phyloP scores from a whole-genome alignment of 345 rosid genomes.

The Cochlearia excelsa region DNA sequence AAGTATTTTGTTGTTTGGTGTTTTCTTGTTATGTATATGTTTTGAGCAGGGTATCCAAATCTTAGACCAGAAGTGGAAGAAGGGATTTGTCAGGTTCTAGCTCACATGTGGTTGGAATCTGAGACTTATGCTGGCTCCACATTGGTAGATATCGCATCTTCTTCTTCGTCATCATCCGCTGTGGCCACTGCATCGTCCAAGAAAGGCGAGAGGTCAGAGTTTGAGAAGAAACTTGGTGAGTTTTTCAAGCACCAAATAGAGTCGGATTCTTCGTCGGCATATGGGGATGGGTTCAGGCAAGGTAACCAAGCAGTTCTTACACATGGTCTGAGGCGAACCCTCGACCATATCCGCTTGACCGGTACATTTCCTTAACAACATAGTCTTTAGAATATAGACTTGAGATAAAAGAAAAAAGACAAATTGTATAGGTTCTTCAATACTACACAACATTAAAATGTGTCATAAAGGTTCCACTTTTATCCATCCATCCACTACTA shows the following conservation, averaged over 20 bases:
- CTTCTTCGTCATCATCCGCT: slow-evolving; percentile 50
- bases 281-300: slow-evolving; percentile 85
- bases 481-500: too few species aligned
- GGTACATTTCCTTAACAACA: slow-evolving; percentile 58
- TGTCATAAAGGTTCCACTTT: slow-evolving; percentile 3
- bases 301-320: slow-evolving; percentile 70
- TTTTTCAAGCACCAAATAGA: slow-evolving; percentile 88
- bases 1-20: neutral
- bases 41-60: slow-evolving; percentile 66
- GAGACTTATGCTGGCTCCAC: slow-evolving; percentile 54
- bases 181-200: slow-evolving; percentile 58
- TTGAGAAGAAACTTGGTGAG: slow-evolving; percentile 90
- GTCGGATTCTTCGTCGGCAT: slow-evolving; percentile 71
- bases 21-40: neutral
- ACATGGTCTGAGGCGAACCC: slow-evolving; percentile 69
- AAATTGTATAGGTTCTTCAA: slow-evolving; percentile 29
- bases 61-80: slow-evolving; percentile 93
- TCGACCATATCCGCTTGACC: slow-evolving; percentile 81
- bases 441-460: slow-evolving; percentile 15
- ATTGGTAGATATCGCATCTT: slow-evolving; percentile 44
- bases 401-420: neutral
- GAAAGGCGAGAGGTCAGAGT: slow-evolving; percentile 83
- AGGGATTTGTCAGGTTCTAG: slow-evolving; percentile 96
- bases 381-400: slow-evolving; percentile 32
- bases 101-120: slow-evolving; percentile 95